A percentile compares a stretch with the other conserved stretches of the same genome.
phyloP scores from a whole-genome alignment of 495 filamentous ascomycete species.

The Neurospora sp. region DNA sequence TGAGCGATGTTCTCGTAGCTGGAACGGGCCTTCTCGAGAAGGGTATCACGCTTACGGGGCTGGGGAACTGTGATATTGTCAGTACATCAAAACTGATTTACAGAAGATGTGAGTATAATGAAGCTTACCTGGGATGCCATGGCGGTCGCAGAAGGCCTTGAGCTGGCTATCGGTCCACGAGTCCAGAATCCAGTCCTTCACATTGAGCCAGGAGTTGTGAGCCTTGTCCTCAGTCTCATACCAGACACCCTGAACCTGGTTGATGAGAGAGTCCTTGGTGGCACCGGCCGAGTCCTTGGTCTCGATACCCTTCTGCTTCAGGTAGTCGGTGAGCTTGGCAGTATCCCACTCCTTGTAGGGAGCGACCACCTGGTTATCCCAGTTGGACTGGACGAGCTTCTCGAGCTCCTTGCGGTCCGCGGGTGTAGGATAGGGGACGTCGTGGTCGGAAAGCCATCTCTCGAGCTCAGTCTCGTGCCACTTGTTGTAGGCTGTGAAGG shows the following conservation, averaged over 20 bases:
- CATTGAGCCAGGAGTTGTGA: slow-evolving; percentile 55
- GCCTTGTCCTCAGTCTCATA: slow-evolving; percentile 66
- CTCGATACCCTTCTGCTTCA: slow-evolving; percentile 58
- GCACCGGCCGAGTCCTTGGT: slow-evolving; percentile 50
- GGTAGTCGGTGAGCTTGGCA: slow-evolving; percentile 51
- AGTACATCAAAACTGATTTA: background rate
- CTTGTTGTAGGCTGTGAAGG: slow-evolving; percentile 76
- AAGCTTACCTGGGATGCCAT: slow-evolving; percentile 60
- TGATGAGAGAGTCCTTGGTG: slow-evolving; percentile 56
- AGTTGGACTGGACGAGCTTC: slow-evolving; percentile 77
- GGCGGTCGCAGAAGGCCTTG: slow-evolving; percentile 84
- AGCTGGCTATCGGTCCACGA: slow-evolving; percentile 63
- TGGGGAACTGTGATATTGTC: slow-evolving; percentile 44
- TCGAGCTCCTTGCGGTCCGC: slow-evolving; percentile 84
- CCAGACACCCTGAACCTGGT: slow-evolving; percentile 61
- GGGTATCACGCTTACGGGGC: slow-evolving; percentile 73
- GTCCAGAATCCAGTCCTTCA: slow-evolving; percentile 91
- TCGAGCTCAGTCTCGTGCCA: slow-evolving; percentile 98
- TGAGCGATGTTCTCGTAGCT: slow-evolving; percentile 76
- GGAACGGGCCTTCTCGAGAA: slow-evolving; percentile 66
- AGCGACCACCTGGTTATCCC: slow-evolving; percentile 55
- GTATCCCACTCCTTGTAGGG: slow-evolving; percentile 69
- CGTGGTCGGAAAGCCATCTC: slow-evolving; percentile 90
- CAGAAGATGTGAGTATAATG: background rate
- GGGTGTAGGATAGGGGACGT: slow-evolving; percentile 74